Percentiles rank a stretch among this genome's conserved stretches.
phyloP scores from a whole-genome alignment of 1,284 basidiomycete genomes.

The Cystobasidiaceae sp. region DNA sequence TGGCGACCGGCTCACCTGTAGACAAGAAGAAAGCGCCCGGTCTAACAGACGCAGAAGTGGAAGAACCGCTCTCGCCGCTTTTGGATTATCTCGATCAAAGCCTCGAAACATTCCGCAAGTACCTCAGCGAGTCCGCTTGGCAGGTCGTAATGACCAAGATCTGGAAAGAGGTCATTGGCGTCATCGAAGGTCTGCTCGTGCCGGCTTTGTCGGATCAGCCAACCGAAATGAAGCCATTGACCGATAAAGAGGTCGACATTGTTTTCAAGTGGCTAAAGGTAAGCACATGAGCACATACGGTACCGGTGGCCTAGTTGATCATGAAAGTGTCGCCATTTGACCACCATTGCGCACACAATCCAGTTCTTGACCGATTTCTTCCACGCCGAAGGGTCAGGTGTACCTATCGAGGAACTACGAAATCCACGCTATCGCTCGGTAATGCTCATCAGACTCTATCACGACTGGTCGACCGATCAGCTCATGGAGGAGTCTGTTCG shows the following conservation, averaged over 20 bases:
- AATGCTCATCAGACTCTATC: constrained; percentile 81
- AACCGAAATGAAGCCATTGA: constrained; percentile 83
- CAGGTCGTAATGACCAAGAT: constrained; percentile 87
- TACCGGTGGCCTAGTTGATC: not conserved
- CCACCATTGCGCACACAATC: not conserved
- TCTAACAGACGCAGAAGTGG: constrained; percentile 87
- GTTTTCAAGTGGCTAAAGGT: constrained; percentile 98
- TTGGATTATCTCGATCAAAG: constrained; percentile 97
- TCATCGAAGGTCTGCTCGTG: constrained; percentile 83
- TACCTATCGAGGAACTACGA: constrained; percentile 81
- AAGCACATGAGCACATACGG: too few species aligned
- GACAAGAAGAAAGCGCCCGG: constrained; percentile 55
- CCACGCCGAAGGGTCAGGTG: constrained; percentile 80
- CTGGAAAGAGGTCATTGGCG: constrained; percentile 92
- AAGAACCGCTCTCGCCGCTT: constrained; percentile 82
- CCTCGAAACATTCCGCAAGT: constrained; percentile 72
- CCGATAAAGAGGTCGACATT: constrained; percentile 93
- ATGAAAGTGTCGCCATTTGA: not conserved
- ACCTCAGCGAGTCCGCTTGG: constrained; percentile 56
- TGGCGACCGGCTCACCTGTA: constrained; percentile 52
- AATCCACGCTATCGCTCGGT: constrained; percentile 94
- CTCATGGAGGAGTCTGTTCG: constrained; percentile 72
- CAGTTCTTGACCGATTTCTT: constrained; percentile 93
- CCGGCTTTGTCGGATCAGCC: constrained; percentile 85
- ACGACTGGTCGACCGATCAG: constrained; percentile 74